A percentile compares a stretch with the other conserved stretches of the same genome.
Conservation (phyloP, 2,329 filamentous ascomycete genomes). For the Penicillium sp. region DNA sequence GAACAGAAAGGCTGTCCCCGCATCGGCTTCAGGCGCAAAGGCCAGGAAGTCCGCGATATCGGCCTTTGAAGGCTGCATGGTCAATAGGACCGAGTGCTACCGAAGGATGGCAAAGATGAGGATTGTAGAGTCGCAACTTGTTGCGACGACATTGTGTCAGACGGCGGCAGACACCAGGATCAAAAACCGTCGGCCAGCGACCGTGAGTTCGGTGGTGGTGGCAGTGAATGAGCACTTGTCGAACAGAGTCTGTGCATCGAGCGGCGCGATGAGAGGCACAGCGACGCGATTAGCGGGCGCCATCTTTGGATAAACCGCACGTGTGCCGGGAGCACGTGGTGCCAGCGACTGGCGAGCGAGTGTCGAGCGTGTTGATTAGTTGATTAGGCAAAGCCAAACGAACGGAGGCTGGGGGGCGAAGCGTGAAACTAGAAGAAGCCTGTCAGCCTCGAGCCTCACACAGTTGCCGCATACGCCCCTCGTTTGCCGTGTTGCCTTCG, state of each 20-base stretch:
- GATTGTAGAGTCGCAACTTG: not conserved
- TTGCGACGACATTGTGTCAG: not conserved
- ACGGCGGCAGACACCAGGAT: not conserved
- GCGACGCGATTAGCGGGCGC: not conserved
- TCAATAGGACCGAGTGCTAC: not conserved
- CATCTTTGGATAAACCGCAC: conserved; percentile 2
- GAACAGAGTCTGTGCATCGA: not conserved
- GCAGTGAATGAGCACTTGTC: not conserved
- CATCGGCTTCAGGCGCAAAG: conserved; percentile 5
- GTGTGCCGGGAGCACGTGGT: conserved; percentile 1
- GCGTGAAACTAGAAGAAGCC: too few relatives aligned
- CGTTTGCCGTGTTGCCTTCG: too few relatives aligned
- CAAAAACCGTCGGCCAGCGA: not conserved
- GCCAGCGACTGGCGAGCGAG: not conserved
- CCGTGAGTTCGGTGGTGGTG: not conserved
- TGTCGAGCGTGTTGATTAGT: not conserved
- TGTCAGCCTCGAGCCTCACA: too few relatives aligned
- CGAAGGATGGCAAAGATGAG: too few relatives aligned
- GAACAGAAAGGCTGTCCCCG: conserved; percentile 5
- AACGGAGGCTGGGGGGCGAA: not conserved
- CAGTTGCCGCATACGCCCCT: too few relatives aligned
- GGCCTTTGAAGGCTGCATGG: conserved; percentile 2
- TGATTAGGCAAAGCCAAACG: not conserved
- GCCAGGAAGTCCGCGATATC: conserved; percentile 6
- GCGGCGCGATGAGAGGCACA: not conserved